phyloP scores from a whole-genome alignment of 1,139 yeast species.

The Hansenula sp. region DNA sequence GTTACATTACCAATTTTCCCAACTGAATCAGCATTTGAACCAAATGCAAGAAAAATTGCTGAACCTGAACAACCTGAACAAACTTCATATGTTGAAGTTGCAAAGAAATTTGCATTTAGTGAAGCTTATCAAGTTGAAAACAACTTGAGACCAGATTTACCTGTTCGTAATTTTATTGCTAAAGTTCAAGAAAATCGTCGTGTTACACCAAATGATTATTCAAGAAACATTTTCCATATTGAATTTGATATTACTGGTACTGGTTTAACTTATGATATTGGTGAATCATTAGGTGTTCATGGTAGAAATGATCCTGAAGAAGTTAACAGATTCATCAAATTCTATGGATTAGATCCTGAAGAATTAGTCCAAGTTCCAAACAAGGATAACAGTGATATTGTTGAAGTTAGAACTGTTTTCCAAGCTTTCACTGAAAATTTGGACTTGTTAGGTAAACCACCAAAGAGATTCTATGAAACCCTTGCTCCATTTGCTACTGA shows the following conservation, averaged over 20 bases:
- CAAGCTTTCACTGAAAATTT: constrained; percentile 77
- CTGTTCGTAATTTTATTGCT: constrained; percentile 80
- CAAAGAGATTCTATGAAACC: constrained; percentile 87
- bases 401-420: constrained; percentile 75
- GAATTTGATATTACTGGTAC: constrained; percentile 92
- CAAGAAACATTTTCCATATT: constrained; percentile 94
- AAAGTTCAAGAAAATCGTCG: constrained; percentile 90
- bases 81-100: constrained; percentile 47
- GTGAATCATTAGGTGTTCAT: constrained; percentile 95
- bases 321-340: constrained; percentile 64
- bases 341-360: constrained; percentile 69
- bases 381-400: constrained; percentile 51
- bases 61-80: constrained; percentile 41
- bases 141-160: constrained; percentile 83
- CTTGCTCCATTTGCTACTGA: constrained; percentile 72
- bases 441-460: constrained; percentile 93
- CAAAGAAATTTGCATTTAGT: constrained; percentile 70
- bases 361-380: constrained; percentile 68
- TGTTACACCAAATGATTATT: constrained; percentile 87
- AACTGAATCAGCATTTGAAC: constrained; percentile 53
- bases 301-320: constrained; percentile 71
- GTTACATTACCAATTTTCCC: constrained; percentile 45
- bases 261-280: constrained; percentile 86
- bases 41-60: constrained; percentile 46
- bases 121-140: constrained; percentile 64